phyloP scores from a whole-genome alignment of 805 yeast species.

The Kuraishia capsulata region DNA sequence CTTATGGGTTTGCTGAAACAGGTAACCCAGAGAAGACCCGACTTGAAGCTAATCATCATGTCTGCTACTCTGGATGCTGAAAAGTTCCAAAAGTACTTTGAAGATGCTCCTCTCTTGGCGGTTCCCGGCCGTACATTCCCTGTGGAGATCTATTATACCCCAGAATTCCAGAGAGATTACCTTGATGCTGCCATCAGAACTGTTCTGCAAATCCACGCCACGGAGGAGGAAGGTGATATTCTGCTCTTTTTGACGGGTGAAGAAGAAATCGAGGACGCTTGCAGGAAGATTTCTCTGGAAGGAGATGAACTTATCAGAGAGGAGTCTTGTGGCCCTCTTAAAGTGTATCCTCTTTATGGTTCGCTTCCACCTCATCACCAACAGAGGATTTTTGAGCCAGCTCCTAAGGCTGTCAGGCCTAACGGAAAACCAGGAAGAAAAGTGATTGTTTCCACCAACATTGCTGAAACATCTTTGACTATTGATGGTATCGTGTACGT shows the following conservation, averaged over 20 bases:
- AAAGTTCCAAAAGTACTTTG: constrained; percentile 85
- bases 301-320: constrained; percentile 85
- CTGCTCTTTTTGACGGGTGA: constrained; percentile 88
- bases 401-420: constrained; percentile 62
- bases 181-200: constrained; percentile 93
- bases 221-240: constrained; percentile 90
- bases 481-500: constrained; percentile 97
- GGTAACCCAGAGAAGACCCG: constrained; percentile 70
- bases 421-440: constrained; percentile 93
- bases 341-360: constrained; percentile 91
- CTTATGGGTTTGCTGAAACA: constrained; percentile 91
- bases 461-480: constrained; percentile 96
- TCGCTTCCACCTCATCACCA: constrained; percentile 95
- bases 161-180: constrained; percentile 93
- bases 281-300: constrained; percentile 79
- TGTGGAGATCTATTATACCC: constrained; percentile 93
- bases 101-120: constrained; percentile 86
- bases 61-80: constrained; percentile 97
- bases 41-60: constrained; percentile 88
- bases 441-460: constrained; percentile 85
- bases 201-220: constrained; percentile 92
- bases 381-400: constrained; percentile 87
- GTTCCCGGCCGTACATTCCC: constrained; percentile 99
- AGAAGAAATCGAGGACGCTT: constrained; percentile 96
- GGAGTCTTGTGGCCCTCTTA: constrained; percentile 80